Evolutionary conservation across 75 land plant species (phyloP), one percentile per base, ranked within the genome.

Genomic region (Pinus taeda): DNA sequence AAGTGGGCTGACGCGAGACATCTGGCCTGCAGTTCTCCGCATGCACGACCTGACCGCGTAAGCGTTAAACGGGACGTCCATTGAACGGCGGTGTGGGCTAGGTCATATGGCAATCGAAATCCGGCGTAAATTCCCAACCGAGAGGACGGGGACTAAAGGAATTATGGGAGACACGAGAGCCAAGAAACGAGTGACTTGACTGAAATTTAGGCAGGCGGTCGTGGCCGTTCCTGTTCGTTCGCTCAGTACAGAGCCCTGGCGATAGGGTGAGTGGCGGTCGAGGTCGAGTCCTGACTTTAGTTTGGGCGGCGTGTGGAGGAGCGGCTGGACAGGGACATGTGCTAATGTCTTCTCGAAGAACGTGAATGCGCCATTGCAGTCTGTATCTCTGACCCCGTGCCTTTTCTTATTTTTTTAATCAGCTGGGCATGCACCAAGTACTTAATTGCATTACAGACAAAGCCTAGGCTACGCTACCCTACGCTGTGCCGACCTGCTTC

Each of bases 321-420:
- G 17, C 36, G 69, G 69, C 13, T 30, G 36, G 69, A 65, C 69
- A 65, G 17, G 69, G 69, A 65, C 69, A 65, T 65, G 69, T 65
- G 69, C 69, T 65, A 65, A 45, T 45, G 29, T 65, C 36, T 29
- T 65, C 36, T 65, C 69, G 69, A 17, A 30, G 37, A 15, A 17
- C 17, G 69, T 33, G 69, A 65, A 65, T 65, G 20, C 69, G 53
- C 37, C 30, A 65, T 65, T 65, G 69, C 69, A 65, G 69, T 65
- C 69, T 63, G 36, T 26, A 15, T 26, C 36, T 63, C 66, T 33
- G 26, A 33, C 26, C 66, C 30, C 15, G 30, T 63, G 66, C 36
- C 69, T 5, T 65, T 26, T 63, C 12, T 30, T 63, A 12, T 12
- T 13, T 63, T 11, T 12, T 30, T 30, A 22, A 26, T 22, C 26